Percentiles rank a stretch among this genome's conserved stretches.
Conservation (phyloP, 148 eudicot genomes). For the Amaranthus hypochondriacus region DNA sequence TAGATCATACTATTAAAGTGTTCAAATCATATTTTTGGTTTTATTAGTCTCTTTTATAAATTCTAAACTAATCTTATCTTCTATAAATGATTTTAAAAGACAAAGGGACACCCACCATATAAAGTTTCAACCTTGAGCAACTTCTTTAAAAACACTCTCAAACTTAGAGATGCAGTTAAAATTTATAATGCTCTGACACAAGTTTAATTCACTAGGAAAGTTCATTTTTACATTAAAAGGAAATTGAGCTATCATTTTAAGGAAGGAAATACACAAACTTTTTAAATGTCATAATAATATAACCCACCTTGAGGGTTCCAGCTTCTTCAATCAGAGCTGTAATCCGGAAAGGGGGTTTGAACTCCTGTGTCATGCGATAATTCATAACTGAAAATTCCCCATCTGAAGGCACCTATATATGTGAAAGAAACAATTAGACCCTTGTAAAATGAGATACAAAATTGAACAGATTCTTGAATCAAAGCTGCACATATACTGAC, state of each 20-base stretch:
- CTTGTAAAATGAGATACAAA: slow-evolving; percentile 1
- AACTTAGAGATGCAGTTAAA: background rate
- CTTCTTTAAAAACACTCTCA: background rate
- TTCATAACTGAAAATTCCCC: slow-evolving; percentile 99
- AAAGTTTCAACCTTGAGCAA: background rate
- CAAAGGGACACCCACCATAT: background rate
- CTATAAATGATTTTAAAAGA: too few relatives aligned
- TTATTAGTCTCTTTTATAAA: too few relatives aligned
- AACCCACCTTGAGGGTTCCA: slow-evolving; percentile 72
- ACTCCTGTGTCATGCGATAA: slow-evolving; percentile 97
- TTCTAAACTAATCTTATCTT: too few relatives aligned
- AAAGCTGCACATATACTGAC: slow-evolving; percentile 38
- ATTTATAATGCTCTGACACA: background rate
- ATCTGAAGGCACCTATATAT: slow-evolving; percentile 75
- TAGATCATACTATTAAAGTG: too few relatives aligned
- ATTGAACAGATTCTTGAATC: slow-evolving; percentile 3
- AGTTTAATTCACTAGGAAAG: background rate
- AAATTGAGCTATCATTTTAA: background rate
- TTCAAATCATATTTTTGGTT: too few relatives aligned
- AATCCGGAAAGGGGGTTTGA: slow-evolving; percentile 84
- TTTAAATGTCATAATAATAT: background rate
- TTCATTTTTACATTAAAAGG: background rate
- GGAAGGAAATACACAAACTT: background rate
- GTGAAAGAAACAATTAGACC: background rate
- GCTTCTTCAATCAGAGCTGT: slow-evolving; percentile 87